These are phyloP conservation scores for Craterostigma plantagineum DNA, from an alignment of 257 asterid species.

Conservation along the genomic window DNA sequence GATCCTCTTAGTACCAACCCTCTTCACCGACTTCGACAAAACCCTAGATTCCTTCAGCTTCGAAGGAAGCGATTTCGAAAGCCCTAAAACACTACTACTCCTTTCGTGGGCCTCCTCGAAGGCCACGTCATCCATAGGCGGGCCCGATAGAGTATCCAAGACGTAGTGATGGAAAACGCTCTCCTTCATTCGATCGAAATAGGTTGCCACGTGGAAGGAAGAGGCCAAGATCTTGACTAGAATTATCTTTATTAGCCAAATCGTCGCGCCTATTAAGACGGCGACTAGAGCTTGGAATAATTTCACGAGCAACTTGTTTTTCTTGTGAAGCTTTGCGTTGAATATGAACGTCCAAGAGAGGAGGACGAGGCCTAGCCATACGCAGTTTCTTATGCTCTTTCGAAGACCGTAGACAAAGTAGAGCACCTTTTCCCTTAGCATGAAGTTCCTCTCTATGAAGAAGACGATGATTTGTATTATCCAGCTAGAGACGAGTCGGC, in stretches of 20 bases:
- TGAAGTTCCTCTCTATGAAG: conserved; percentile 37
- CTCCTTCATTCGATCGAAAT: conserved; percentile 58
- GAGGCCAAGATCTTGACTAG: conserved; percentile 50
- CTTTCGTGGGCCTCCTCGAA: conserved; percentile 9
- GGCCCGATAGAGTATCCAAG: conserved; percentile 37
- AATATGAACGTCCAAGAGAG: conserved; percentile 45
- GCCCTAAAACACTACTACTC: conserved; percentile 5
- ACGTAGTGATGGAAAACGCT: conserved; percentile 61
- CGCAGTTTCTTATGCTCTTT: conserved; percentile 32
- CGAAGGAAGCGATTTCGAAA: conserved; percentile 18
- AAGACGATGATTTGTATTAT: conserved; percentile 23
- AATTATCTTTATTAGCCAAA: conserved; percentile 55
- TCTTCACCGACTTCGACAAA: too few relatives aligned
- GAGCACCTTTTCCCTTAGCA: conserved; percentile 46
- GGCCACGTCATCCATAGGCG: conserved; percentile 14
- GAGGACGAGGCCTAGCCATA: conserved; percentile 46
- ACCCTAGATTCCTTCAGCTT: conserved; percentile 16
- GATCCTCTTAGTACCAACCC: conserved; percentile 21
- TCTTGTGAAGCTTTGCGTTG: conserved; percentile 20
- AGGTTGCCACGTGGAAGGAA: conserved; percentile 44
- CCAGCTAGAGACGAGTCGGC: conserved; percentile 50
- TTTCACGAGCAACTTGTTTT: conserved; percentile 8
- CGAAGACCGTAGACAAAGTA: conserved; percentile 40
- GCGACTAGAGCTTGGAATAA: conserved; percentile 17
- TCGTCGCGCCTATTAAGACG: conserved; percentile 38